Percentiles rank a stretch among this genome's conserved stretches.
These are phyloP conservation scores for Xanthoparmelia taractica DNA, from an alignment of 495 filamentous ascomycete species.

Conservation along the genomic window DNA sequence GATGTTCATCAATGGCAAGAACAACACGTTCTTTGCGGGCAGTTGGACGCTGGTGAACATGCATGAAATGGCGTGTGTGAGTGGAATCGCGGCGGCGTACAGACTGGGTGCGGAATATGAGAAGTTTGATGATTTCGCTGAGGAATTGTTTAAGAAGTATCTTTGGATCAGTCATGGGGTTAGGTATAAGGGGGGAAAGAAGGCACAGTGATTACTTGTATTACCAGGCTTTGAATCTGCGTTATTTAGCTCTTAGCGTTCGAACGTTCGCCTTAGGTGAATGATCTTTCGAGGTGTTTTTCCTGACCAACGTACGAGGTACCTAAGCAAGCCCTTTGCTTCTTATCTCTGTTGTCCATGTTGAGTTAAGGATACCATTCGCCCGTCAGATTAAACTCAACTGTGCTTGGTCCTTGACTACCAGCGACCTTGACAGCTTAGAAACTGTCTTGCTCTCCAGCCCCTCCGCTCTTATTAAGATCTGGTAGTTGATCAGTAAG, in stretches of 20 bases:
- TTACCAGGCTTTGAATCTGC: neutral
- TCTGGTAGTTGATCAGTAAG: too few relatives aligned
- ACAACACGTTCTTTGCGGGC: constrained; percentile 60
- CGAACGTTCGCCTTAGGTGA: too few relatives aligned
- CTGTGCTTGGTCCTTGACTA: too few relatives aligned
- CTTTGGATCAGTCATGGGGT: constrained; percentile 46
- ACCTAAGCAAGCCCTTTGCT: too few relatives aligned
- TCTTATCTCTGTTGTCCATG: too few relatives aligned
- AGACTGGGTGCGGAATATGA: constrained; percentile 70
- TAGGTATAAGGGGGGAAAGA: constrained; percentile 38
- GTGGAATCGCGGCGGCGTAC: constrained; percentile 70
- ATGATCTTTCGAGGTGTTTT: too few relatives aligned
- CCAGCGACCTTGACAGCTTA: too few relatives aligned
- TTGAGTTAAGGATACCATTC: too few relatives aligned
- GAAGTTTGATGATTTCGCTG: constrained; percentile 54
- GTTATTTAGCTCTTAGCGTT: neutral
- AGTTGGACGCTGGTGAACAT: constrained; percentile 81
- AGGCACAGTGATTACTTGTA: constrained; percentile 12
- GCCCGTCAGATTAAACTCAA: too few relatives aligned
- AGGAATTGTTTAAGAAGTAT: constrained; percentile 51
- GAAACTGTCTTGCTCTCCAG: too few relatives aligned
- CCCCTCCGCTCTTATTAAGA: too few relatives aligned
- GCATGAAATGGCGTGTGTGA: constrained; percentile 72
- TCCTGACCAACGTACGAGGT: too few relatives aligned
- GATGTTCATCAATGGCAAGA: constrained; percentile 71